Evolutionary conservation across 768 basidiomycete species (phyloP).

Genomic region (Lactifluus volemus): DNA sequence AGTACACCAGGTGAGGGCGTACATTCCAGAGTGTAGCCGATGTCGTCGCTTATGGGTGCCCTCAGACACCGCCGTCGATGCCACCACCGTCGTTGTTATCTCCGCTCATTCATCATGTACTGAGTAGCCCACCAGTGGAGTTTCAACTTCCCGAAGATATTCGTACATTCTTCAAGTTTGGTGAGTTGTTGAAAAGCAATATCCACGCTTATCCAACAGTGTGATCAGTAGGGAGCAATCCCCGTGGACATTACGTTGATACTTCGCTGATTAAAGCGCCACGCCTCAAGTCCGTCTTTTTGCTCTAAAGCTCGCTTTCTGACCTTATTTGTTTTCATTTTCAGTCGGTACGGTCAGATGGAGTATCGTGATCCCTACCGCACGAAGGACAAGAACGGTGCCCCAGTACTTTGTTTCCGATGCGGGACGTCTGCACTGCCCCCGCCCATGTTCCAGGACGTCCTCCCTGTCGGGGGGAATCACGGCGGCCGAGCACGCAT

Average conservation of each 20-base stretch:
- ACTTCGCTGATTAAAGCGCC: conserved; percentile 64
- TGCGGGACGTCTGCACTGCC: conserved; percentile 80
- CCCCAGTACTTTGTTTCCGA: conserved; percentile 80
- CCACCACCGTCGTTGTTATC: conserved; percentile 59
- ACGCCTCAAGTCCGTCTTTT: conserved; percentile 65
- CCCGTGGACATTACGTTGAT: conserved; percentile 80
- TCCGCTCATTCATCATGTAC: conserved; percentile 61
- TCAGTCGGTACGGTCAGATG: conserved; percentile 74
- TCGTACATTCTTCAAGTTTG: conserved; percentile 75
- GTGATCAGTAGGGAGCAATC: conserved; percentile 59
- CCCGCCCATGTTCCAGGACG: conserved; percentile 39
- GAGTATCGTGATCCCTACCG: conserved; percentile 90
- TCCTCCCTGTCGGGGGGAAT: conserved; percentile 41
- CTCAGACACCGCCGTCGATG: conserved; percentile 59
- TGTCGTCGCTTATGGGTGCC: conserved; percentile 7
- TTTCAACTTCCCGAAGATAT: conserved; percentile 85
- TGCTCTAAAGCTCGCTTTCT: conserved; percentile 11
- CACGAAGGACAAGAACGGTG: conserved; percentile 75
- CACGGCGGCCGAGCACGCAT: conserved; percentile 38
- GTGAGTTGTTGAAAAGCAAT: conserved; percentile 32
- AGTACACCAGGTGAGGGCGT: conserved; percentile 46
- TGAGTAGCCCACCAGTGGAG: conserved; percentile 64
- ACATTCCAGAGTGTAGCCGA: conserved; percentile 21
- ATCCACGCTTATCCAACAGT: neutral
- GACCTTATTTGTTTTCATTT: conserved; percentile 1